These are phyloP conservation scores for Verbena officinalis DNA, from an alignment of 257 asterid species.

Conservation along the genomic window DNA sequence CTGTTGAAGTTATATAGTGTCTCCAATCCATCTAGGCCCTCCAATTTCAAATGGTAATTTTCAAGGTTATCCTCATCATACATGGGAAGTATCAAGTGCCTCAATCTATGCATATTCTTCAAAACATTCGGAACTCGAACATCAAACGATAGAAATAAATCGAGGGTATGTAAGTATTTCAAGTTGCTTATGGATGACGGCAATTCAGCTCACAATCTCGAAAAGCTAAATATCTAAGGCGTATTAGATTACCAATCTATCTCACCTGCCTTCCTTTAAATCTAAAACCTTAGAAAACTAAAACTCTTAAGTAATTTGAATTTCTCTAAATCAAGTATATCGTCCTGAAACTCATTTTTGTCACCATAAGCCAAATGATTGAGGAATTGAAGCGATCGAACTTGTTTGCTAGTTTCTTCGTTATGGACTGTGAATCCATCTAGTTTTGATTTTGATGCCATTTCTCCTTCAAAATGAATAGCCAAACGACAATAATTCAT, in stretches of 20 bases:
- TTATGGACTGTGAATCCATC: neutral
- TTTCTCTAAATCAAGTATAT: neutral
- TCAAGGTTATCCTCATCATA: neutral
- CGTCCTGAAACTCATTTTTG: neutral
- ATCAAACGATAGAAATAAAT: neutral
- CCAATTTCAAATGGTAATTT: neutral
- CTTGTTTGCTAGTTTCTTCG: neutral
- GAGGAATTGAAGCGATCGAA: constrained; percentile 11
- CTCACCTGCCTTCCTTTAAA: neutral
- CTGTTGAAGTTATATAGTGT: too few species aligned
- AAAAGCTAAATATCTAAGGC: constrained; percentile 12
- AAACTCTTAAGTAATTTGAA: constrained; percentile 5
- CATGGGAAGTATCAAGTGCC: constrained; percentile 21
- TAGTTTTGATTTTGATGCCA: neutral
- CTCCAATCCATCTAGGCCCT: too few species aligned
- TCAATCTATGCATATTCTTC: constrained; percentile 17
- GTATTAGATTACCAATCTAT: neutral
- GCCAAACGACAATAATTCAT: neutral
- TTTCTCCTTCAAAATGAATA: neutral
- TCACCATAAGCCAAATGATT: neutral
- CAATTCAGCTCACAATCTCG: neutral
- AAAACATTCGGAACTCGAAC: neutral
- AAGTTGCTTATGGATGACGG: constrained; percentile 18
- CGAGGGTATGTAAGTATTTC: constrained; percentile 2
- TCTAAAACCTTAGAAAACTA: neutral